phyloP scores from a whole-genome alignment of 2,329 filamentous ascomycete genomes.

The Xylogone sp. region DNA sequence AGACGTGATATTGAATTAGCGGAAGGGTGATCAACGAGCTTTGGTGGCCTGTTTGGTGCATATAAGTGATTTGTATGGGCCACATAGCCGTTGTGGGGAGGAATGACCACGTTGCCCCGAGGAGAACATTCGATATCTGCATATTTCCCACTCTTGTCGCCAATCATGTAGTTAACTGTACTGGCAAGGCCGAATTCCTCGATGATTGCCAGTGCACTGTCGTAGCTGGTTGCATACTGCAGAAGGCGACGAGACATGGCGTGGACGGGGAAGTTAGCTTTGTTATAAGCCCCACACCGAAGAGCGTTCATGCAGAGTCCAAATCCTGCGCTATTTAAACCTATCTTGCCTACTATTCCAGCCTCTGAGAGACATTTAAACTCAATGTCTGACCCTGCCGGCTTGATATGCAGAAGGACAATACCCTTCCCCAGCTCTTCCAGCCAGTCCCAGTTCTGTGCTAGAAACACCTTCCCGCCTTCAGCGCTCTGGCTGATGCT shows the following conservation, averaged over 20 bases:
- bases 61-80: neutral
- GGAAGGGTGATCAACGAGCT: neutral
- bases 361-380: conserved; percentile 6
- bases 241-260: neutral
- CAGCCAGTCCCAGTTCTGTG: conserved; percentile 18
- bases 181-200: neutral
- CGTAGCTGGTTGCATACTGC: neutral
- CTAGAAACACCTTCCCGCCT: conserved; percentile 17
- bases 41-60: neutral
- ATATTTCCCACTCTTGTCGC: neutral
- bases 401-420: conserved; percentile 5
- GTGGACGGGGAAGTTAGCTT: neutral
- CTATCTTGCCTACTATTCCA: conserved; percentile 37
- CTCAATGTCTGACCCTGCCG: neutral
- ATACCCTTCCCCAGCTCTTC: conserved; percentile 9
- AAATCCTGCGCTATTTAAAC: conserved; percentile 47
- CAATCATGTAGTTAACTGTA: neutral
- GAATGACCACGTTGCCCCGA: neutral
- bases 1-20: neutral
- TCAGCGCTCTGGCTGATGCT: conserved; percentile 32
- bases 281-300: conserved; percentile 10
- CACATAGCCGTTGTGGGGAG: neutral
- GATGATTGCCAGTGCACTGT: neutral
- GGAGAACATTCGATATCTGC: neutral
- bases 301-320: conserved; percentile 54